Evolutionary conservation across 352 stramenopile species (phyloP), one percentile per base, ranked within the genome.

Genomic region (Pythium guiyangense): DNA sequence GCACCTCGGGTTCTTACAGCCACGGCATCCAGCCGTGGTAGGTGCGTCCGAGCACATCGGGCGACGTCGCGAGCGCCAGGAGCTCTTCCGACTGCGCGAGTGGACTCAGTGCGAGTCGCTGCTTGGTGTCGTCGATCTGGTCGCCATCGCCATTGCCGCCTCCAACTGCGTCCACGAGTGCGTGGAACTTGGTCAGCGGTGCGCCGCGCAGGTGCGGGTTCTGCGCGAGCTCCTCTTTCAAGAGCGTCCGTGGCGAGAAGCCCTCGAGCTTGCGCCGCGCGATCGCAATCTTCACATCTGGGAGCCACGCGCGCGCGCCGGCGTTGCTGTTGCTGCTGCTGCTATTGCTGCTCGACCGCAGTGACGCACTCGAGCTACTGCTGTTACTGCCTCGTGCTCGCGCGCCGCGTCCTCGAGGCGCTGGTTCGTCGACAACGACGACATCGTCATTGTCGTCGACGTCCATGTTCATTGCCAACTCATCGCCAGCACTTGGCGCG

Each of bases 1-100:
- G n/a, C n/a, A n/a, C n/a, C n/a, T n/a, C n/a, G n/a, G n/a, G n/a
- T n/a, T n/a, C 15, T 37, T 43, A 90, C 48, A 90, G 69, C 83
- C 83, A 91, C 52, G 83, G 78, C 80, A 89, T 93, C 83, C 83
- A 93, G 2, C 80, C 83, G 50, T 89, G 79, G 49, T 87, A 93
- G 2, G 79, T 93, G 22, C 84, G 77, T 4, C 84, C 82, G 11
- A 97, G 69, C 4, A 97, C 54, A 59, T 94, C 78, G 8, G 86
- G 79, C 5, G 89, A 81, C 1, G 79, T 93, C 0, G 90, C 88
- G 35, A 97, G 64, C 18, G 74, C 64, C 26, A 97, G 60, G 15
- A 97, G 71, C 52, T 89, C 79, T 34, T 96, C 70, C 6, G 92
- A 87, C 57, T 97, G 90, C n/a, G 64, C 69, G 22, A 90, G 42